phyloP scores from a whole-genome alignment of 495 filamentous ascomycete species.

The Entonaema liquescens region DNA sequence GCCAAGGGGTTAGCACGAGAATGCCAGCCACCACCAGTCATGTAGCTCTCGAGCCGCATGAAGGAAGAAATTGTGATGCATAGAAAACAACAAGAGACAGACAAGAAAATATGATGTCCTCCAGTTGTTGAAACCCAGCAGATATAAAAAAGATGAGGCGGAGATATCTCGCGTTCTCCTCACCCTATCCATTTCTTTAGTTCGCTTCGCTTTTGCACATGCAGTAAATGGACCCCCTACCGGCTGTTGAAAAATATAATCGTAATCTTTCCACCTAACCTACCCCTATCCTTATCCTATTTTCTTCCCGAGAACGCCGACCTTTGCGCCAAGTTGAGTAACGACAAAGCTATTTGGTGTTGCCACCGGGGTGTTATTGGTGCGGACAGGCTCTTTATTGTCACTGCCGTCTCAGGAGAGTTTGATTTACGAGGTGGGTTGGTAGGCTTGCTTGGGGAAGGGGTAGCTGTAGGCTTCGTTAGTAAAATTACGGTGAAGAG shows the following conservation, averaged over 20 bases:
- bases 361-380: constrained; percentile 9
- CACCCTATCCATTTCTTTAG: neutral
- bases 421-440: constrained; percentile 49
- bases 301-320: constrained; percentile 38
- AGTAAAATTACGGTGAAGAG: neutral
- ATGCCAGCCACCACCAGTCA: neutral
- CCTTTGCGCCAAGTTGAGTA: constrained; percentile 51
- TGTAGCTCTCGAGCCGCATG: neutral
- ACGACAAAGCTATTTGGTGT: constrained; percentile 45
- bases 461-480: constrained; percentile 66
- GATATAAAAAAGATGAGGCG: constrained; percentile 7
- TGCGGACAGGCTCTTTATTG: neutral
- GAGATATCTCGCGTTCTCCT: constrained; percentile 2
- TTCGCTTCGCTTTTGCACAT: constrained; percentile 9
- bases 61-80: neutral
- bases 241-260: constrained; percentile 15
- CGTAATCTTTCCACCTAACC: constrained; percentile 5
- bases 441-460: constrained; percentile 83
- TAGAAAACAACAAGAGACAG: constrained; percentile 3
- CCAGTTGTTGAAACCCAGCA: constrained; percentile 49
- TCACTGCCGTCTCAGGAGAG: neutral
- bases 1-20: neutral
- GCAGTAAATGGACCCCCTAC: constrained; percentile 4
- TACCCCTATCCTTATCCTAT: constrained; percentile 9
- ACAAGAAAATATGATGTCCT: constrained; percentile 10